A percentile compares a stretch with the other conserved stretches of the same genome.
phyloP scores from a whole-genome alignment of 768 basidiomycete genomes.

The Psilocybe cyanescens region DNA sequence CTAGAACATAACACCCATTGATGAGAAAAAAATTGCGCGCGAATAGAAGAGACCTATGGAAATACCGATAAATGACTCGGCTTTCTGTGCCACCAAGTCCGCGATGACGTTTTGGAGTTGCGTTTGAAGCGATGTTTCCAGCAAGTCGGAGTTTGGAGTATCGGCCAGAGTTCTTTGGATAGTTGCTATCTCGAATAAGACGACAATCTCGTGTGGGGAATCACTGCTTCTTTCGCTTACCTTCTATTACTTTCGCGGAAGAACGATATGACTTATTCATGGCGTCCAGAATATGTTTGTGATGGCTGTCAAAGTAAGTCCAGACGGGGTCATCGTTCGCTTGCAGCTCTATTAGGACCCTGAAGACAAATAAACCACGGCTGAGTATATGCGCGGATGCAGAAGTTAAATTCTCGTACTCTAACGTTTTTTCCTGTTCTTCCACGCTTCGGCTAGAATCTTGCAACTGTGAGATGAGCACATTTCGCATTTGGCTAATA shows the following conservation, averaged over 20 bases:
- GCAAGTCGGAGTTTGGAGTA: constrained; percentile 34
- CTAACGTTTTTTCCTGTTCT: constrained; percentile 96
- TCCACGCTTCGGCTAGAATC: constrained; percentile 82
- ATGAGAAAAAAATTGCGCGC: constrained; percentile 3
- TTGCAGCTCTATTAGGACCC: constrained; percentile 88
- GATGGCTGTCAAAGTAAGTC: constrained; percentile 95
- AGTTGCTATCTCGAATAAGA: constrained; percentile 40
- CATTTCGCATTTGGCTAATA: constrained; percentile 87
- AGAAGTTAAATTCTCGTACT: constrained; percentile 48
- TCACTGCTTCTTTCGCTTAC: constrained; percentile 32
- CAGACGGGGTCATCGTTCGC: constrained; percentile 90
- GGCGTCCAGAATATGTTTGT: constrained; percentile 79
- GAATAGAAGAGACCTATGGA: constrained; percentile 6
- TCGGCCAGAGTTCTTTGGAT: constrained; percentile 46
- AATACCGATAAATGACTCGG: constrained; percentile 66
- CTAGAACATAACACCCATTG: constrained; percentile 38
- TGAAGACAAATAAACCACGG: constrained; percentile 31
- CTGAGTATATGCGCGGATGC: not conserved
- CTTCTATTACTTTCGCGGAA: constrained; percentile 57
- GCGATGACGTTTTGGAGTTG: constrained; percentile 66
- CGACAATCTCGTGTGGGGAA: constrained; percentile 9
- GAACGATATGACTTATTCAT: constrained; percentile 68
- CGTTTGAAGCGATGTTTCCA: constrained; percentile 48
- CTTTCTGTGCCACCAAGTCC: constrained; percentile 65
- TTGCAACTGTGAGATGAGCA: constrained; percentile 77